Base-by-base conservation (phyloP, 192 early-diverging fungal genomes). In the Backusella westeae region DNA sequence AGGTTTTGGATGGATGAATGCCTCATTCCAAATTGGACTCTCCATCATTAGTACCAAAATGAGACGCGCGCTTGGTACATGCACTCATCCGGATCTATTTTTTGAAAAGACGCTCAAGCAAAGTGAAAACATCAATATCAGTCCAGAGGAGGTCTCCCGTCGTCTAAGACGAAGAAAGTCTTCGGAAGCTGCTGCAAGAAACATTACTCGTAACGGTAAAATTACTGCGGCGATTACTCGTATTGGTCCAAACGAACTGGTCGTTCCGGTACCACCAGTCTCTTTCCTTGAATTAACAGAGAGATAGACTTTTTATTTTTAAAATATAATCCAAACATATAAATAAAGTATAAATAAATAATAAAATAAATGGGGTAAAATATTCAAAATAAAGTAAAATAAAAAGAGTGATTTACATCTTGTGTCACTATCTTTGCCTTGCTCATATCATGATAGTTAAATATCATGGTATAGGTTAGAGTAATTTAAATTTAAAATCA, bases 1-100 rank as follows among this genome's bases (percentile, higher is more conserved):
- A 86, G 98, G 98, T 10, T 99, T 99, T 82, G 98, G 98, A 23
- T 99, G 98, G 98, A 99, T 99, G 98, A 99, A 99, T 77, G 93
- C 97, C 12, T 91, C 89, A 23, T 93, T 92, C 78, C 93, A 96
- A 86, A 89, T 96, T 6, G 96, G 96, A 9, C 81, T 97, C 14
- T 87, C 85, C 2, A 93, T 94, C 67, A 81, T 98, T 71, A 92
- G 87, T 14, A 81, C 84, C n/a, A 86, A 89, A 68, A 88, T 94
- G 89, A 83, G 91, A 21, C 88, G 96, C 29, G 94, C 94, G 0
- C 81, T 98, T 39, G 96, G 95, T 34, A 76, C 79, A 9, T 78
- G 75, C 21, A 80, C 76, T 10, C 74, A 78, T 15, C 82, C 82
- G 6, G 82, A 83, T 39, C 32, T 78, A 14, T 72, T 80, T 12